Evolutionary conservation across 202 grass and related monocot species (phyloP), one percentile per base, ranked within the genome.

Genomic region (Eragrostis tef): DNA sequence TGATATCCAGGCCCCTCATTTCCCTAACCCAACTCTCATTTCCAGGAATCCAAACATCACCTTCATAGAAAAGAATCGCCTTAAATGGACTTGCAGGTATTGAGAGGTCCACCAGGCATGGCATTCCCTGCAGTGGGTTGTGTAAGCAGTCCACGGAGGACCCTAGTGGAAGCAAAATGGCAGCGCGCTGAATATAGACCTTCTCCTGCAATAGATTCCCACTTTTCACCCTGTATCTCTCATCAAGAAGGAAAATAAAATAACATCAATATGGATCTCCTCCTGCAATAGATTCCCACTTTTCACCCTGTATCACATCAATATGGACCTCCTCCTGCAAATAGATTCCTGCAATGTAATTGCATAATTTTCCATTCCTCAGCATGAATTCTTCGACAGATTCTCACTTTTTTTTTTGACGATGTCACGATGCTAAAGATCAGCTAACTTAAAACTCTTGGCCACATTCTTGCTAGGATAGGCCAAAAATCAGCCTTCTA

Each of bases 311-410:
- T 51, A 51, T 13, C 10, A 51, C 46, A 61, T 26, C 3, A 78
- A 39, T 0, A 45, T 9, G 41, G 51, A 5, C 34, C 34, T 39
- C 31, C 31, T 34, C 31, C 31, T 34, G 31, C 31, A 34, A 34
- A 2, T 2, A n/a, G 29, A 31, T 31, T 39, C 2, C 34, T 39
- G 34, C 24, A 10, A 50, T 86, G 50, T n/a, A 8, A 29, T 61
- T 48, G 52, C 39, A 81, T 59, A 46, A 1, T 13, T 81, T 80
- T 67, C 39, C 16, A 59, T 42, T 80, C 17, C 29, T 41, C 50
- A 12, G 57, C 2, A 9, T 45, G 36, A 5, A 16, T 48, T 43
- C 34, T 72, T 45, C 62, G 3, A 54, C 21, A 0, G 21, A 7
- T 60, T 47, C 39, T 1, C 19, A 13, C 9, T 3, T 31, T 31